Percentiles rank a stretch among this genome's conserved stretches.
Conservation (phyloP, 495 filamentous ascomycete species). For the Diplogelasinospora grovesii region DNA sequence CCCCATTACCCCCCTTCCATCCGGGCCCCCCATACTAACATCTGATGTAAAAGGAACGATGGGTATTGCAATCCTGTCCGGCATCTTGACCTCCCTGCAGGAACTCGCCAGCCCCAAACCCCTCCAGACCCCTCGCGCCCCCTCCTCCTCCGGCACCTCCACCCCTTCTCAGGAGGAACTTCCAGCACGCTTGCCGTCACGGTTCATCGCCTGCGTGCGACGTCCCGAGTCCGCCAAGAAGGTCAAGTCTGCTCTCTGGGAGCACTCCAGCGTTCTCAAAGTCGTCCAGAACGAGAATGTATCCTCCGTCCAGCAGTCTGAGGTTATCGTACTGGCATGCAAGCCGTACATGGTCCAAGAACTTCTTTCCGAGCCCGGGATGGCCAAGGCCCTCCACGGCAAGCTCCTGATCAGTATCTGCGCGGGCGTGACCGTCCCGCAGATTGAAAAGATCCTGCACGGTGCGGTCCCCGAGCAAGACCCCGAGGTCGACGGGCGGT, state of each 20-base stretch:
- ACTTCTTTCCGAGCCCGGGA: slow-evolving; percentile 56
- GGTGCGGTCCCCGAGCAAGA: slow-evolving; percentile 24
- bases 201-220: slow-evolving; percentile 72
- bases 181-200: slow-evolving; percentile 54
- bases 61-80: slow-evolving; percentile 77
- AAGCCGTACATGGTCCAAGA: slow-evolving; percentile 69
- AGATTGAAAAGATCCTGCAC: slow-evolving; percentile 57
- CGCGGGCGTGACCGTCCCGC: slow-evolving; percentile 65
- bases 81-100: slow-evolving; percentile 62
- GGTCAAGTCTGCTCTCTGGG: slow-evolving; percentile 52
- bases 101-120: slow-evolving; percentile 32
- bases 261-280: slow-evolving; percentile 39
- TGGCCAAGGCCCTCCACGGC: slow-evolving; percentile 60
- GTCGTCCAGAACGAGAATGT: slow-evolving; percentile 53
- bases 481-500: slow-evolving; percentile 40
- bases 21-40: slow-evolving; percentile 1
- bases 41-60: slow-evolving; percentile 54
- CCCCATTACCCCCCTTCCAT: not conserved
- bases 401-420: slow-evolving; percentile 82
- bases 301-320: slow-evolving; percentile 46
- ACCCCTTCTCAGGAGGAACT: slow-evolving; percentile 41
- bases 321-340: slow-evolving; percentile 66
- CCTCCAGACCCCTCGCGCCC: slow-evolving; percentile 10
- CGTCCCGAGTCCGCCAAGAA: slow-evolving; percentile 54
- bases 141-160: slow-evolving; percentile 38